Evolutionary conservation across 2,329 filamentous ascomycete species (phyloP), one percentile per base, ranked within the genome.

Genomic region (Monosporascus sp.): DNA sequence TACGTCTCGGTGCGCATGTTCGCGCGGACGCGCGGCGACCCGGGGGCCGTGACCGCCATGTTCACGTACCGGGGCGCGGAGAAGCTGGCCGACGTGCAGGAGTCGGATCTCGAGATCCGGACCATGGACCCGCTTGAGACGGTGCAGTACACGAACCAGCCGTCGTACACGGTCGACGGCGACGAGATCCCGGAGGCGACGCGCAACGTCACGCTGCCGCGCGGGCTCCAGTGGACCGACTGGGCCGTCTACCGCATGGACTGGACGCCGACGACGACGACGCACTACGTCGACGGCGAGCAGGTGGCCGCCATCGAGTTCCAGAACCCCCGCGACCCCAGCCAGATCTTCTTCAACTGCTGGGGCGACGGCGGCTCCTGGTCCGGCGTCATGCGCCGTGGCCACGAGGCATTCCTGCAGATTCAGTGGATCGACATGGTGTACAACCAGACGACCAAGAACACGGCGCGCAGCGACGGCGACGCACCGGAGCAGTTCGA

Each of bases 371-470:
- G 82, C 35, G 80, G 81, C 6, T 67, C 67, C 51, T 86, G 82
- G 82, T 79, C 75, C 53, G 82, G 81, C 14, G 75, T 78, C 51
- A 85, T 87, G 84, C 72, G 63, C 2, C 59, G 70, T 3, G 71
- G 73, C 9, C 73, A 70, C 14, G 69, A 72, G 47, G 81, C 82
- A 0, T 76, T 74, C 58, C 71, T 86, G 66, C 78, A 86, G 62
- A 75, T 86, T 35, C 78, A 82, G 69, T 86, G 81, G 82, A 75
- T 86, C 50, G 80, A 86, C 62, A 73, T 86, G 70, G 72, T 81
- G 22, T 86, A 78, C 60, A 81, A 81, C 58, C 65, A 62, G 22
- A 76, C 72, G 2, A 58, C 56, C 31, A 44, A 60, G 47, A 48
- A 53, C n/a, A 52, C 46, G 11, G 40, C 3, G 31, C 11, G 31